These are phyloP conservation scores for Cladophialophora bantiana DNA, from an alignment of 2,329 filamentous ascomycete species.

Conservation along the genomic window DNA sequence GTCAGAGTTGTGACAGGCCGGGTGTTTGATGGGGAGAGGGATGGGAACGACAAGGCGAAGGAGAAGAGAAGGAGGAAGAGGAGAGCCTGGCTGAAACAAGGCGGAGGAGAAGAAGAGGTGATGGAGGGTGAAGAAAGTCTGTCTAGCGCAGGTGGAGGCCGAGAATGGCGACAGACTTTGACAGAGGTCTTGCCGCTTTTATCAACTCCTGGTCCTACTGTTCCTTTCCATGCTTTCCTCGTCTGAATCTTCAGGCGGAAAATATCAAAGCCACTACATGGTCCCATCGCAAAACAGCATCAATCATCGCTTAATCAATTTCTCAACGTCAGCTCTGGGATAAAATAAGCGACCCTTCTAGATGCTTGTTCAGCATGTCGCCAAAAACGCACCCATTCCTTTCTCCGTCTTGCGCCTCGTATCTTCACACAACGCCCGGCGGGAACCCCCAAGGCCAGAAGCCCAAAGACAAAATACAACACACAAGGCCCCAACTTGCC, in stretches of 20 bases:
- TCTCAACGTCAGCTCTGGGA: not conserved
- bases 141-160: not conserved
- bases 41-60: not conserved
- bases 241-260: constrained; percentile 9
- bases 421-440: constrained; percentile 2
- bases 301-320: not conserved
- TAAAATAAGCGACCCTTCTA: constrained; percentile 1
- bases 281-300: not conserved
- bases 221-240: constrained; percentile 7
- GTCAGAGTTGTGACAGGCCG: not conserved
- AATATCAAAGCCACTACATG: constrained; percentile 2
- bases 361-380: not conserved
- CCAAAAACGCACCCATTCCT: not conserved
- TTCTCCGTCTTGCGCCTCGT: not conserved
- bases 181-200: constrained; percentile 12
- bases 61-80: not conserved
- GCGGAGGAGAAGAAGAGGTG: not conserved
- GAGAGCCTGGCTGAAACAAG: too few species aligned
- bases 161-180: not conserved
- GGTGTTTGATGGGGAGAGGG: not conserved
- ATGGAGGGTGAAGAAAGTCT: not conserved
- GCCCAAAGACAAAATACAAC: not conserved
- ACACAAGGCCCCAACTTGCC: not conserved
- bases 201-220: not conserved
- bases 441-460: not conserved